These are phyloP conservation scores for Conticribra guillardii DNA, from an alignment of 108 stramenopile genomes.

Conservation along the genomic window DNA sequence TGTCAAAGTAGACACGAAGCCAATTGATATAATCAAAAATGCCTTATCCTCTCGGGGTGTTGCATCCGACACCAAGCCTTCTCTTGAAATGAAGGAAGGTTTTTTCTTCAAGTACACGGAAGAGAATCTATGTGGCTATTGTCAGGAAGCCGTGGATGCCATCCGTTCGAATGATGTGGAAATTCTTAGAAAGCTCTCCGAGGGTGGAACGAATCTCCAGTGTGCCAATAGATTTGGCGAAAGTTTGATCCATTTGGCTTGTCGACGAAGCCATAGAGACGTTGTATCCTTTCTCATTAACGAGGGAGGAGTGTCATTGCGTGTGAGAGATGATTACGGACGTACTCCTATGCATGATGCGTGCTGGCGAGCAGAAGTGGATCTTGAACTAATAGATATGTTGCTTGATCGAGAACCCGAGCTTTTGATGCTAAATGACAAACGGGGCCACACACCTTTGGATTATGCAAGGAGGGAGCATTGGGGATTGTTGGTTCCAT, in stretches of 20 bases:
- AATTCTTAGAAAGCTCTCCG: slow-evolving; percentile 43
- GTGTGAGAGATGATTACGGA: slow-evolving; percentile 80
- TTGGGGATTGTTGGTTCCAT: slow-evolving; percentile 44
- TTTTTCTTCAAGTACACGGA: slow-evolving; percentile 27
- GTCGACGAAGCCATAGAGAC: slow-evolving; percentile 68
- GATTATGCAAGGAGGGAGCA: slow-evolving; percentile 58
- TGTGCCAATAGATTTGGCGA: slow-evolving; percentile 87
- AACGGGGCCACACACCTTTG: slow-evolving; percentile 59
- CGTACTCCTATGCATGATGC: slow-evolving; percentile 87
- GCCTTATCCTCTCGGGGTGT: slow-evolving; percentile 32
- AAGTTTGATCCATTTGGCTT: slow-evolving; percentile 86
- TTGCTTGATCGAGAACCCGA: slow-evolving; percentile 48
- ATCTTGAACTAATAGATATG: slow-evolving; percentile 60
- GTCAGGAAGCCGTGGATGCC: slow-evolving; percentile 56
- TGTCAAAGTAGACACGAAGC: slow-evolving; percentile 15
- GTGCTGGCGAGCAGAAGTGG: slow-evolving; percentile 70
- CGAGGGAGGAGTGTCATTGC: slow-evolving; percentile 63
- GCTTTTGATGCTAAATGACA: slow-evolving; percentile 56
- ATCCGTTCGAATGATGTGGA: slow-evolving; percentile 64
- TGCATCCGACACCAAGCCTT: slow-evolving; percentile 20
- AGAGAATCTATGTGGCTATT: slow-evolving; percentile 16
- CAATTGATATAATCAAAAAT: slow-evolving; percentile 38
- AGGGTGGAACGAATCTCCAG: slow-evolving; percentile 49
- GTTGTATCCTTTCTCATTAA: slow-evolving; percentile 64
- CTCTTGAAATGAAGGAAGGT: slow-evolving; percentile 25